Base-by-base conservation (phyloP, 805 yeast genomes). In the Wickerhamiella parazyma region DNA sequence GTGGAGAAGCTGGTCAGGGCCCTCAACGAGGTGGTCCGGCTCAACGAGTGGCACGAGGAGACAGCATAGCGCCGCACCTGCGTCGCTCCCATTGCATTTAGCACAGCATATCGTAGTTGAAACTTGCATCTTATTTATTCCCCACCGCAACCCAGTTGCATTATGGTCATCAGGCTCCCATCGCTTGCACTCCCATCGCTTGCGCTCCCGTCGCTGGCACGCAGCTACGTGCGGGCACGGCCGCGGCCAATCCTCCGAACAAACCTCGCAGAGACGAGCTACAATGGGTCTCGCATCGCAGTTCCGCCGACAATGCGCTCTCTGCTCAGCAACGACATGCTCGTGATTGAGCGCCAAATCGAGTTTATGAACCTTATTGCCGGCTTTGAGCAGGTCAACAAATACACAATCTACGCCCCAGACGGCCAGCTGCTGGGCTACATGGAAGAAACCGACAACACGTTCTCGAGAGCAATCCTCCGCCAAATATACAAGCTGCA, bases 351-450 rank as follows among this genome's bases (percentile, higher is more conserved):
- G 56, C 70, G 98, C 45, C 81, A 83, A 56, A 67, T 91, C 19
- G 97, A 91, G 63, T 71, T 79, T 66, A 78, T 85, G 85, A 87
- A 85, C 56, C 68, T 91, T 14, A 71, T 86, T 42, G 56, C 87
- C 38, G 96, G 96, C 1, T 84, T 82, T 54, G 97, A 89, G 59
- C 97, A 91, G 63, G 84, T 91, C 1, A 89, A 87, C 58, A 66
- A 70, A 50, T 89, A 89, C 50, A 49, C 55, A 4, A 71, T 91
- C 36, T 70, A 78, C 75, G 80, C 84, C 58, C 70, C 80, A 0
- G 52, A 66, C 49, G 97, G 97, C 1, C 68, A 74, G 42, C 76
- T 73, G 41, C 55, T 91, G 6, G 98, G 95, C 0, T 78, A 69
- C 58, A 75, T 89, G 76, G 69, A 73, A 46, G 98, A 91, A 57